Base-by-base conservation (phyloP, 179 eudicot species). In the Carnegiea gigantea region DNA sequence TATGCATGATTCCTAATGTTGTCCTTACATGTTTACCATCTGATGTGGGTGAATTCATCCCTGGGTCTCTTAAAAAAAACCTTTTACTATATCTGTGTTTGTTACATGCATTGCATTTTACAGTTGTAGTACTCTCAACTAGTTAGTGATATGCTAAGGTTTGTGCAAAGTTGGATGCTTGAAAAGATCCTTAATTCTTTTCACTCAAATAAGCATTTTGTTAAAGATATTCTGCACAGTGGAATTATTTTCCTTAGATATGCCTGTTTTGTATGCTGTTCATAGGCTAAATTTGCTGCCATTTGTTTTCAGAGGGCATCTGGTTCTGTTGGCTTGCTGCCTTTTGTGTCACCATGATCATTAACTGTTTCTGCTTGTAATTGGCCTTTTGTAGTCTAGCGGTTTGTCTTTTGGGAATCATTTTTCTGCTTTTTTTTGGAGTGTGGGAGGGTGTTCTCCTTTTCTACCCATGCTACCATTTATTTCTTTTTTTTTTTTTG, bases 31-130 rank as follows among this genome's bases (percentile, higher is more conserved):
- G 12, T 24, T 28, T 17, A 60, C 49, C 38, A 30, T 76, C 71
- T 74, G 81, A 24, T 72, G 18, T 53, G 23, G 79, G 79, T 65
- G 73, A 38, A 67, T 13, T 53, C 36, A 36, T 9, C 67, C 67
- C 67, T 9, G 53, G 53, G 53, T 48, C 53, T 48, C 8, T 48
- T 2, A 13, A 13, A 13, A 13, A 33, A 33, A 33, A 33, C 14
- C 9, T 48, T 48, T 11, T 48, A 13, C 53, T 48, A 48, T 48
- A 9, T 48, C 44, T 40, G 44, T 40, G 44, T 40, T 40, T 40
- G 44, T 6, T 40, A 40, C 6, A 40, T 40, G 44, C 44, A 40
- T 40, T 40, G 8, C 3, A 40, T 40, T 40, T 5, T 40, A 40
- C 44, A 40, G 44, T 5, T 40, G 4, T 7, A 5, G 44, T 40